phyloP scores from a whole-genome alignment of 2,329 filamentous ascomycete genomes.

The Trichoderma atroviride region DNA sequence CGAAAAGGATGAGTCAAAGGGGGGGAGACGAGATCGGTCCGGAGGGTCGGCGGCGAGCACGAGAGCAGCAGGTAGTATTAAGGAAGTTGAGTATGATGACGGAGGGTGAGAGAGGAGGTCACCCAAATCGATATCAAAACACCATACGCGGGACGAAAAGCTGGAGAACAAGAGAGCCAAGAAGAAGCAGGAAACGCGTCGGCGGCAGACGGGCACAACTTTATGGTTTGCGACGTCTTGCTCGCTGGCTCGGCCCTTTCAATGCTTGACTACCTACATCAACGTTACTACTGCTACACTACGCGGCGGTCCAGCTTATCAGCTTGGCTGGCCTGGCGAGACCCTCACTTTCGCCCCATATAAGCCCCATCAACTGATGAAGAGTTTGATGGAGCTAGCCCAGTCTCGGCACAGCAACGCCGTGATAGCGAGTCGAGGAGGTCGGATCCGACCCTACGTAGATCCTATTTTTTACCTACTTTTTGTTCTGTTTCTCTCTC shows the following conservation, averaged over 20 bases:
- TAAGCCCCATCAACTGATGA: conserved; percentile 22
- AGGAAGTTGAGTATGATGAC: not conserved
- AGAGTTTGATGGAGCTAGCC: conserved; percentile 23
- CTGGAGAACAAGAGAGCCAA: not conserved
- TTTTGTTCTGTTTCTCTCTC: not conserved
- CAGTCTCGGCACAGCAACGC: conserved; percentile 15
- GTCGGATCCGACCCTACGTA: not conserved
- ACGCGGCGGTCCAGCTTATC: conserved; percentile 18
- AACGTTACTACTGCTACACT: conserved; percentile 24
- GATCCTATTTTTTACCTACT: not conserved
- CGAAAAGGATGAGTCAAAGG: not conserved
- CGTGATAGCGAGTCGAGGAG: conserved; percentile 1
- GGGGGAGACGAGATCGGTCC: not conserved
- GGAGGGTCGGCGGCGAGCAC: not conserved
- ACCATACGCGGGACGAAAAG: not conserved
- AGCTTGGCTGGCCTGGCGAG: conserved; percentile 17
- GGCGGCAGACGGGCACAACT: conserved; percentile 17
- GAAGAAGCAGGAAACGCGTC: not conserved
- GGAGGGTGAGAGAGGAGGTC: conserved; percentile 10
- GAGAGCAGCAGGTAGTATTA: not conserved
- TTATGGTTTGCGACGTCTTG: conserved; percentile 5
- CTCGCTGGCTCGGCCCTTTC: not conserved
- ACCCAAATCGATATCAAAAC: conserved; percentile 16
- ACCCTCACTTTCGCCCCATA: conserved; percentile 24
- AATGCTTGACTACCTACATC: conserved; percentile 22